Percentiles rank a stretch among this genome's conserved stretches.
phyloP scores from a whole-genome alignment of 352 stramenopile species.

The Phytopythium ostracodes region DNA sequence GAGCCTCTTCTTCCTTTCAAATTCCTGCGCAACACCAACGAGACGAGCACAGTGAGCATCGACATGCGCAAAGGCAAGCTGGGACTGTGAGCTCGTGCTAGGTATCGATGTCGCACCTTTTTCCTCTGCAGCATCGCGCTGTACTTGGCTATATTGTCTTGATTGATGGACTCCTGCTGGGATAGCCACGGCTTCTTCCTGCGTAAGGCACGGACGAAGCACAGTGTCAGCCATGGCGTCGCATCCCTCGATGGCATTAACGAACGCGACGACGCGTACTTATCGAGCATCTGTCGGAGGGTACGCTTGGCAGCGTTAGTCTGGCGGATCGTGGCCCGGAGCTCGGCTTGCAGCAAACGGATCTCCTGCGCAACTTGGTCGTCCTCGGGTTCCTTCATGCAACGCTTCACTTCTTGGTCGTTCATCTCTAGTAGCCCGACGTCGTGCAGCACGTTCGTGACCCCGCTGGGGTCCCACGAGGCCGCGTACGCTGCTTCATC shows the following conservation, averaged over 20 bases:
- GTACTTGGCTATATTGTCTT: constrained; percentile 52
- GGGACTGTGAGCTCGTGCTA: not conserved
- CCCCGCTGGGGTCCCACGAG: constrained; percentile 25
- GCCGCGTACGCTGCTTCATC: not conserved
- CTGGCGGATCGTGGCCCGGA: constrained; percentile 32
- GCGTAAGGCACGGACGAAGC: not conserved
- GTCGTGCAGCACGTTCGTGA: constrained; percentile 26
- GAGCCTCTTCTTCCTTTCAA: constrained; percentile 67
- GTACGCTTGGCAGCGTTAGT: constrained; percentile 64
- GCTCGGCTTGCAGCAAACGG: constrained; percentile 36
- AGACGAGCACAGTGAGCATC: not conserved
- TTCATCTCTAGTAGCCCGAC: constrained; percentile 49
- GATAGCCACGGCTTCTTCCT: constrained; percentile 69
- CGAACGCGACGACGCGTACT: constrained; percentile 19
- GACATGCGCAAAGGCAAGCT: not conserved
- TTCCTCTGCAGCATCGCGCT: constrained; percentile 59
- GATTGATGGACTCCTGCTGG: constrained; percentile 34
- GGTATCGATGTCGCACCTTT: constrained; percentile 35
- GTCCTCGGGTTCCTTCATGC: constrained; percentile 29
- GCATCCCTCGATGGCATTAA: constrained; percentile 6
- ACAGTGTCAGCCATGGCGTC: constrained; percentile 5
- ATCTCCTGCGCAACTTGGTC: constrained; percentile 71
- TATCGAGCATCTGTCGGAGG: constrained; percentile 47
- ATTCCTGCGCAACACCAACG: constrained; percentile 27
- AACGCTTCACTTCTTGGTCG: constrained; percentile 16